Evolutionary conservation across 1,284 basidiomycete genomes (phyloP), one percentile per base, ranked within the genome.

Genomic region (Malassezia brasiliensis): DNA sequence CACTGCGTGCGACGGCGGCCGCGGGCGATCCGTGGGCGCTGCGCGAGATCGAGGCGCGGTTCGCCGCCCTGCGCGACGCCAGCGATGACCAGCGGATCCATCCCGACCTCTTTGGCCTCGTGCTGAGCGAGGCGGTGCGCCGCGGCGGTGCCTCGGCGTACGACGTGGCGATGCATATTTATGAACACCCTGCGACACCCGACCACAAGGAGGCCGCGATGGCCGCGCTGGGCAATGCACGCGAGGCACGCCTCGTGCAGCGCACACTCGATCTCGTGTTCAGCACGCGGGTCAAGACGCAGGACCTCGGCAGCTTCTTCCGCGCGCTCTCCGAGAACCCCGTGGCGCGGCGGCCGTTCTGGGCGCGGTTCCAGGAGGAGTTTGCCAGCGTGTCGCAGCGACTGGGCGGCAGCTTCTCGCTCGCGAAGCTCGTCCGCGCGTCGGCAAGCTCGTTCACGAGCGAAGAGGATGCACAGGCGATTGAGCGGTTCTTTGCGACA

Each of bases 81-180:
- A 81, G 81, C 15, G 87, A 93, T 67, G 83, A 86, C 62, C 84
- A 83, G 2, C 79, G 76, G 45, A 88, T 96, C 61, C 87, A 88
- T 36, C 62, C 65, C n/a, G 75, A 76, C 53, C 51, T 66, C 12
- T n/a, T 62, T 17, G 47, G 49, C 34, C 50, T 47, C 14, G 50
- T 57, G 10, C 50, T 61, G 15, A 41, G 35, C 20, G 47, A 52
- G 12, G 83, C 82, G 49, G 83, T 86, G 49, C 80, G 80, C 66
- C 77, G 83, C 66, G 89, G 89, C 50, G 88, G 87, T 14, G 78
- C 78, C 41, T 77, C 77, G 38, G 89, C 91, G 73, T 93, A 85
- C 72, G 58, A 64, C 14, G 45, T 50, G 2, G 56, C 52, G 12
- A 79, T 85, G 63, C 77, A 78, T 51, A 80, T 90, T 28, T 84